Evolutionary conservation across 495 filamentous ascomycete genomes (phyloP).

Genomic region (Glonium stellatum): DNA sequence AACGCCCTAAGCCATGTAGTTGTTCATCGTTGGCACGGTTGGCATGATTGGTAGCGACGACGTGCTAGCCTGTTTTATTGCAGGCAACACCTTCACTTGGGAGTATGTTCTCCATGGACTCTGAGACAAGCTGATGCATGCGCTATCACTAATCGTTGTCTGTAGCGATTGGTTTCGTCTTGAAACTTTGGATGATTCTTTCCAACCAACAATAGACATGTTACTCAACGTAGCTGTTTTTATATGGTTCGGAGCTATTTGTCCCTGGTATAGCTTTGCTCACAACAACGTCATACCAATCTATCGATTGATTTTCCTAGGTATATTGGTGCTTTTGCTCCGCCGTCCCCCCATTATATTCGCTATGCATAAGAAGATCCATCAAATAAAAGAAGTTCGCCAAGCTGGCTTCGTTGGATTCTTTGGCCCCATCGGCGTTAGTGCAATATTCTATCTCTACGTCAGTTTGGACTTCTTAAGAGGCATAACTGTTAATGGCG

Average conservation of each 20-base stretch:
- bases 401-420: slow-evolving; percentile 84
- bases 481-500: slow-evolving; percentile 47
- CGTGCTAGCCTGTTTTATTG: slow-evolving; percentile 87
- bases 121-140: not conserved
- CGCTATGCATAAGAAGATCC: slow-evolving; percentile 65
- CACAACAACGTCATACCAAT: slow-evolving; percentile 66
- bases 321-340: slow-evolving; percentile 72
- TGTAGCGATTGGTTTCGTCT: slow-evolving; percentile 78
- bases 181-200: slow-evolving; percentile 77
- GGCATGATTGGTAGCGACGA: slow-evolving; percentile 90
- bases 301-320: slow-evolving; percentile 68
- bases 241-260: slow-evolving; percentile 86
- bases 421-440: slow-evolving; percentile 93
- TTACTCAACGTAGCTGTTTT: slow-evolving; percentile 80
- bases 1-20: slow-evolving; percentile 15
- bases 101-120: slow-evolving; percentile 43
- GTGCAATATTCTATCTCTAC: slow-evolving; percentile 84
- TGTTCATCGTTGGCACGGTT: slow-evolving; percentile 81
- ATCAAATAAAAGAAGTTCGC: slow-evolving; percentile 64
- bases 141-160: slow-evolving; percentile 16
- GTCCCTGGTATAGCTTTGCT: slow-evolving; percentile 68
- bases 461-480: slow-evolving; percentile 63
- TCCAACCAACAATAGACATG: slow-evolving; percentile 87
- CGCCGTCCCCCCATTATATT: slow-evolving; percentile 73
- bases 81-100: slow-evolving; percentile 85